phyloP scores from a whole-genome alignment of 192 early-diverging fungal genomes.

The Neocallimastix lanati region DNA sequence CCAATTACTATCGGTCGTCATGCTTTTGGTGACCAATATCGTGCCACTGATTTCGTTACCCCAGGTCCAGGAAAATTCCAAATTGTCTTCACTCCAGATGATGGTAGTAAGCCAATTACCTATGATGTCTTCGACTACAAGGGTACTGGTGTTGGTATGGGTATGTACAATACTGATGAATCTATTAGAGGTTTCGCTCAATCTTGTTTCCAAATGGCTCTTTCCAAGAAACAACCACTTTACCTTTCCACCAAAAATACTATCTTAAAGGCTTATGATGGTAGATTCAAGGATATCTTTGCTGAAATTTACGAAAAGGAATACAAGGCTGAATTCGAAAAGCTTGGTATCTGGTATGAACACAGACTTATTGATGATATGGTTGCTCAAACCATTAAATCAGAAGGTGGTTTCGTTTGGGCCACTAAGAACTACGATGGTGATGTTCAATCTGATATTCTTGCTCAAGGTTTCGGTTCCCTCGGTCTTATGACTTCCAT shows the following conservation, averaged over 20 bases:
- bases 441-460: constrained; percentile 87
- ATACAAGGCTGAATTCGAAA: constrained; percentile 69
- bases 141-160: constrained; percentile 74
- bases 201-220: constrained; percentile 80
- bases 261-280: constrained; percentile 90
- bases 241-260: constrained; percentile 97
- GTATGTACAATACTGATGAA: constrained; percentile 85
- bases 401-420: constrained; percentile 81
- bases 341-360: constrained; percentile 82
- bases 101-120: constrained; percentile 46
- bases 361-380: constrained; percentile 97
- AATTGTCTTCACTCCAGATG: constrained; percentile 71
- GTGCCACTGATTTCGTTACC: constrained; percentile 87
- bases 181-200: constrained; percentile 91
- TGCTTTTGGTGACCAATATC: constrained; percentile 97
- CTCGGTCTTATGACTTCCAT: constrained; percentile 95
- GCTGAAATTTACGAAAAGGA: constrained; percentile 65
- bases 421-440: constrained; percentile 92
- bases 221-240: constrained; percentile 75
- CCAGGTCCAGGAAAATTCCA: constrained; percentile 78
- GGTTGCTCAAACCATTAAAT: constrained; percentile 94
- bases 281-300: constrained; percentile 97
- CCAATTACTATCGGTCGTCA: constrained; percentile 94
- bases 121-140: constrained; percentile 69
- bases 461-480: constrained; percentile 74